Evolutionary conservation across 192 early-diverging fungal genomes (phyloP).

Genomic region (Coemansia sp.): DNA sequence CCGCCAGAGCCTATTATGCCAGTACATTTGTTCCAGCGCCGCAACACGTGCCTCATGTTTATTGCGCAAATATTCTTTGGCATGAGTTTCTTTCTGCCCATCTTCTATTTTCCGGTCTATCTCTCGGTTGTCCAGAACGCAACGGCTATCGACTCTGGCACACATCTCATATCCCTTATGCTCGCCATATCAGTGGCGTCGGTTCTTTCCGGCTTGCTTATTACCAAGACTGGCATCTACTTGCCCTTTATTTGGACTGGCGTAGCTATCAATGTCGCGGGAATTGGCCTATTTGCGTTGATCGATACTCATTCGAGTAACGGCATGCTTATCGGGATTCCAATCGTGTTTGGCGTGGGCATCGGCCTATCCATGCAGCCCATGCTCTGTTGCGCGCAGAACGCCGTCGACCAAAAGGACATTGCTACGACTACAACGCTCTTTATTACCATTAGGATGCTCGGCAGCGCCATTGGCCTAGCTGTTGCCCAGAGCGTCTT

Average conservation of each 20-base stretch:
- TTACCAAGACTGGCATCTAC: slow-evolving; percentile 42
- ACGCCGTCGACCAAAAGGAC: slow-evolving; percentile 27
- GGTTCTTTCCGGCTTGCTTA: slow-evolving; percentile 30
- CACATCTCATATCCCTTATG: slow-evolving; percentile 47
- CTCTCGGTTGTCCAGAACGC: slow-evolving; percentile 66
- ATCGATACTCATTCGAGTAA: slow-evolving; percentile 29
- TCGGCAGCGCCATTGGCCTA: slow-evolving; percentile 47
- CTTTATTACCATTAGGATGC: slow-evolving; percentile 42
- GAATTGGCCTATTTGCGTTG: slow-evolving; percentile 40
- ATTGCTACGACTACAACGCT: slow-evolving; percentile 47
- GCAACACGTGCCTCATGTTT: slow-evolving; percentile 36
- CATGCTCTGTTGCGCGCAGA: slow-evolving; percentile 45
- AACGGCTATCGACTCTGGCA: slow-evolving; percentile 36
- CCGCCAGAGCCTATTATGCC: slow-evolving; percentile 69
- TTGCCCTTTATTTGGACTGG: slow-evolving; percentile 33
- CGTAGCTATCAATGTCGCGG: slow-evolving; percentile 19
- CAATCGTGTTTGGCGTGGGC: slow-evolving; percentile 50
- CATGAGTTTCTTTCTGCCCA: slow-evolving; percentile 37
- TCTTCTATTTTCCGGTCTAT: slow-evolving; percentile 66
- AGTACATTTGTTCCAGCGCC: slow-evolving; percentile 59
- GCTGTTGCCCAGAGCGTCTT: slow-evolving; percentile 36
- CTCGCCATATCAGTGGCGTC: slow-evolving; percentile 36
- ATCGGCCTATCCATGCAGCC: slow-evolving; percentile 50
- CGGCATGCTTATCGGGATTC: slow-evolving; percentile 44
- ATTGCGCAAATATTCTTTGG: slow-evolving; percentile 35